Evolutionary conservation across 306 rosid species (phyloP).

Genomic region (Luffa acutangula): DNA sequence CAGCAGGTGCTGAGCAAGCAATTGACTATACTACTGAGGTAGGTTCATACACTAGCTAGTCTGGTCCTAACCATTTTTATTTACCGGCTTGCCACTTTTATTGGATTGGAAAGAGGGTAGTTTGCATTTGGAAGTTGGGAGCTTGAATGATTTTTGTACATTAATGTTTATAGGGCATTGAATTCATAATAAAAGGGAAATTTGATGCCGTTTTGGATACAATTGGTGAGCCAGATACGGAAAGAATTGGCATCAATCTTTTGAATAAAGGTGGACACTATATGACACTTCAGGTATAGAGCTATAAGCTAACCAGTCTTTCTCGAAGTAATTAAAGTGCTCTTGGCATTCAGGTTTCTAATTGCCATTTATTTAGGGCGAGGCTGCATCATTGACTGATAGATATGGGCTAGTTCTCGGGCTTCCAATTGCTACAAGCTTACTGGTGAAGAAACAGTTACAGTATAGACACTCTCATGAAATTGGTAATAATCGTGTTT

Average conservation of each 20-base stretch:
- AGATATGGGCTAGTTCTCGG: conserved; percentile 58
- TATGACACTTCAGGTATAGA: conserved; percentile 95
- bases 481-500: conserved; percentile 47
- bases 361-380: conserved; percentile 43
- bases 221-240: conserved; percentile 75
- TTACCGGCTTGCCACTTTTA: not conserved
- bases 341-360: not conserved
- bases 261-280: conserved; percentile 87
- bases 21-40: conserved; percentile 87
- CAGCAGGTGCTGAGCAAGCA: conserved; percentile 89
- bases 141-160: not conserved
- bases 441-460: conserved; percentile 46
- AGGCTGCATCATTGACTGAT: conserved; percentile 80
- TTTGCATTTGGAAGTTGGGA: not conserved
- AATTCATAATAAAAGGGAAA: conserved; percentile 59
- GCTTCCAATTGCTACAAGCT: conserved; percentile 57
- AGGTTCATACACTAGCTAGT: conserved; percentile 7
- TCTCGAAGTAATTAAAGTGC: not conserved
- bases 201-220: conserved; percentile 96
- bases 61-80: not conserved
- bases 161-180: conserved; percentile 41
- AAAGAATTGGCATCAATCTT: conserved; percentile 57
- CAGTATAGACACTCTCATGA: conserved; percentile 51
- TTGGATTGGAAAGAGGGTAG: not conserved
- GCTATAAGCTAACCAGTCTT: conserved; percentile 7